A percentile compares a stretch with the other conserved stretches of the same genome.
phyloP scores from a whole-genome alignment of 1,284 basidiomycete species.

The Rugosomyces carneus region DNA sequence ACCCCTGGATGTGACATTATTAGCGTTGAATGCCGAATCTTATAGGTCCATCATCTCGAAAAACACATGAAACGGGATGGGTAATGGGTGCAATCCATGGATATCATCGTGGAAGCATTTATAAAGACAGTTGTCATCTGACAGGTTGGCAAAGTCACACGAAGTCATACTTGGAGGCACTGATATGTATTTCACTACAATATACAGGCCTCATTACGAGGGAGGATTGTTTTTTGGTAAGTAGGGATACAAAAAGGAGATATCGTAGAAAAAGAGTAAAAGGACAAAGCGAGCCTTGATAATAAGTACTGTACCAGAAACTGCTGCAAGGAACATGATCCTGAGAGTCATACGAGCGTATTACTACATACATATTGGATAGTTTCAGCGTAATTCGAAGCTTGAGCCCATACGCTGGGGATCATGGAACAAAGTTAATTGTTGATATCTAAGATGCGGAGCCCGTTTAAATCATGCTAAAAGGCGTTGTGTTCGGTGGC shows the following conservation, averaged over 20 bases:
- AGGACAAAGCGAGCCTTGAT: conserved; percentile 4
- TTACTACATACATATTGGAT: conserved; percentile 10
- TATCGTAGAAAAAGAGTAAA: conserved; percentile 9
- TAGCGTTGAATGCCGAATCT: not conserved
- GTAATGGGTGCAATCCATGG: conserved; percentile 2
- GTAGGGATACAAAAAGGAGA: not conserved
- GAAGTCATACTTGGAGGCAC: too few relatives aligned
- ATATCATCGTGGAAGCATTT: not conserved
- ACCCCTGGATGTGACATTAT: not conserved
- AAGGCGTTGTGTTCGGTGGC: conserved; percentile 2
- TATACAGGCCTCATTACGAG: not conserved
- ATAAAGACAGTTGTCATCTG: not conserved
- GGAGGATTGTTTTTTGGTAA: not conserved
- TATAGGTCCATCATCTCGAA: not conserved
- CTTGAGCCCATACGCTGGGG: conserved; percentile 49
- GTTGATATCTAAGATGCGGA: conserved; percentile 48
- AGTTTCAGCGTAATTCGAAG: conserved; percentile 53
- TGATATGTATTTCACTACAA: not conserved
- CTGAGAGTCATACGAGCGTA: conserved; percentile 21
- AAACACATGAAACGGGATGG: conserved; percentile 3
- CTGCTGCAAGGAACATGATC: conserved; percentile 9
- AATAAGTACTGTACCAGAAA: conserved; percentile 10
- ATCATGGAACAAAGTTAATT: conserved; percentile 54
- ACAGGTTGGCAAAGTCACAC: too few relatives aligned
- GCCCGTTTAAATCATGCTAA: conserved; percentile 8